Evolutionary conservation across 768 basidiomycete species (phyloP).

Genomic region (Suillus alpinus): DNA sequence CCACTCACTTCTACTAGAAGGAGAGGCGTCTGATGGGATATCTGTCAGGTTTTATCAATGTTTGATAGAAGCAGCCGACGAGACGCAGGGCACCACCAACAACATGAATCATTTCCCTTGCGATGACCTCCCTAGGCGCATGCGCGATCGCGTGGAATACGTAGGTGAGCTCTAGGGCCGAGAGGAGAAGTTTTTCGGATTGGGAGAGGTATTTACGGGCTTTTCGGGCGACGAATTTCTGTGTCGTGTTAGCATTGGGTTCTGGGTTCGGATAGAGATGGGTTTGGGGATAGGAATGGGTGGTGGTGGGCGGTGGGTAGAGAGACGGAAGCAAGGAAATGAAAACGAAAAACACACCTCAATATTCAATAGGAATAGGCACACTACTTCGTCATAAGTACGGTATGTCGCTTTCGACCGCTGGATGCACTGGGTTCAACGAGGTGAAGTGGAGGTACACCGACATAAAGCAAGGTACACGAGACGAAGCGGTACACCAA

Average conservation of each 20-base stretch:
- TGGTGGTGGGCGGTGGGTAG: too few species aligned
- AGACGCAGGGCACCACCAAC: slow-evolving; percentile 45
- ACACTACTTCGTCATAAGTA: slow-evolving; percentile 64
- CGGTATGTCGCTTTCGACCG: slow-evolving; percentile 46
- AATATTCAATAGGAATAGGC: too few species aligned
- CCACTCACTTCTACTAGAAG: too few species aligned
- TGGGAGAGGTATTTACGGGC: slow-evolving; percentile 81
- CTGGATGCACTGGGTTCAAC: slow-evolving; percentile 26
- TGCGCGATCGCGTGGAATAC: slow-evolving; percentile 74
- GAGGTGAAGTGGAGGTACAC: neutral
- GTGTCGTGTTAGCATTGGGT: neutral
- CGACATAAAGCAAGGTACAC: too few species aligned
- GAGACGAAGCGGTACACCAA: too few species aligned
- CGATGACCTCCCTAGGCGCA: slow-evolving; percentile 64
- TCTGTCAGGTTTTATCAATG: too few species aligned
- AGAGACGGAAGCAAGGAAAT: too few species aligned
- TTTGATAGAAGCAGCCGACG: too few species aligned
- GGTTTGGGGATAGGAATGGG: too few species aligned
- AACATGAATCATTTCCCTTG: slow-evolving; percentile 62
- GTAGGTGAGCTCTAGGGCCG: slow-evolving; percentile 84
- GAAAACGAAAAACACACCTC: too few species aligned
- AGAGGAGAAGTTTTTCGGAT: slow-evolving; percentile 55
- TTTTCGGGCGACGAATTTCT: slow-evolving; percentile 89
- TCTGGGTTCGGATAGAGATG: too few species aligned
- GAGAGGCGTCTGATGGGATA: too few species aligned